A percentile compares a stretch with the other conserved stretches of the same genome.
phyloP scores from a whole-genome alignment of 768 basidiomycete genomes.

The Galerina marginata region DNA sequence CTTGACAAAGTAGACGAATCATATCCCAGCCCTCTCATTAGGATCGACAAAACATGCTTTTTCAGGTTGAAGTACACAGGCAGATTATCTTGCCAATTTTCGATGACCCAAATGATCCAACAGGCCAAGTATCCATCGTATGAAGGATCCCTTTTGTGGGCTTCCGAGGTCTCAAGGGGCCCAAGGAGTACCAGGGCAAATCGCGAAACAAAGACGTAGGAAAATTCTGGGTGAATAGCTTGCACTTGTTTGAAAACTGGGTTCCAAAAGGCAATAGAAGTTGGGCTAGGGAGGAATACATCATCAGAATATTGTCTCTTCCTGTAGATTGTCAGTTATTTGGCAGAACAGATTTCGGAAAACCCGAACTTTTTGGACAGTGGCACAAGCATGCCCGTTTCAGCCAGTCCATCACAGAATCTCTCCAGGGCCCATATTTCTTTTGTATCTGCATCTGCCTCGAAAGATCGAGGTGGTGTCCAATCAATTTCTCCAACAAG shows the following conservation, averaged over 20 bases:
- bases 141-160: conserved; percentile 37
- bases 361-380: conserved; percentile 74
- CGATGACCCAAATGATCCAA: conserved; percentile 71
- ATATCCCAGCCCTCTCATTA: conserved; percentile 58
- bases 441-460: conserved; percentile 49
- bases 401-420: conserved; percentile 69
- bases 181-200: conserved; percentile 45
- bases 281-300: conserved; percentile 53
- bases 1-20: conserved; percentile 7
- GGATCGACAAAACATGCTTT: conserved; percentile 47
- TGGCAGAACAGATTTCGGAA: conserved; percentile 57
- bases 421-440: conserved; percentile 73
- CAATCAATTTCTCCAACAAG: conserved; percentile 54
- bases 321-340: conserved; percentile 40
- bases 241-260: conserved; percentile 66
- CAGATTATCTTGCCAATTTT: conserved; percentile 36
- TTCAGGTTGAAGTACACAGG: conserved; percentile 41
- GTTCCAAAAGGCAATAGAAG: conserved; percentile 66
- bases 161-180: conserved; percentile 19
- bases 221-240: conserved; percentile 59
- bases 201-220: conserved; percentile 49
- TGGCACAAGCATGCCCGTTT: conserved; percentile 80
- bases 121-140: conserved; percentile 67
- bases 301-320: conserved; percentile 55
- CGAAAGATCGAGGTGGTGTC: conserved; percentile 34